phyloP scores from a whole-genome alignment of 2,329 filamentous ascomycete species.

The Hypoxylon sp. region DNA sequence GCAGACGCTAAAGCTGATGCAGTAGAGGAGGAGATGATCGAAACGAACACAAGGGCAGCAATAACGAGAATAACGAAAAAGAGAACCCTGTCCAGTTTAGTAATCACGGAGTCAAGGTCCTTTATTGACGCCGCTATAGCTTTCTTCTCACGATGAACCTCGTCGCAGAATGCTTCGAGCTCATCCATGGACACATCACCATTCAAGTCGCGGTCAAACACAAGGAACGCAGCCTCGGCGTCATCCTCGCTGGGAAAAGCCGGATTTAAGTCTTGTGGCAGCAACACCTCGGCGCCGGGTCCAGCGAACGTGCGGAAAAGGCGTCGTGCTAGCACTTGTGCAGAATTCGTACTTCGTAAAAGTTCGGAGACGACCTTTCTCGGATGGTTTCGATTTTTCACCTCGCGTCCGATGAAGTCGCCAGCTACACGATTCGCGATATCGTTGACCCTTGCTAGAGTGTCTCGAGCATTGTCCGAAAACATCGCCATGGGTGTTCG shows the following conservation, averaged over 20 bases:
- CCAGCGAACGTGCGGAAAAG: slow-evolving; percentile 87
- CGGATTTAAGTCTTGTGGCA: slow-evolving; percentile 79
- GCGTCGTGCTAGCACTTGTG: slow-evolving; percentile 86
- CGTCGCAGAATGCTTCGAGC: slow-evolving; percentile 90
- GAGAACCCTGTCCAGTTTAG: slow-evolving; percentile 89
- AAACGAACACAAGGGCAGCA: slow-evolving; percentile 86
- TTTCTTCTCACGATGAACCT: slow-evolving; percentile 94
- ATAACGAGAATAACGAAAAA: slow-evolving; percentile 87
- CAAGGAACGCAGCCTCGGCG: slow-evolving; percentile 86
- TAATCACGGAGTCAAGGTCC: slow-evolving; percentile 92
- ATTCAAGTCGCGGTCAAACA: slow-evolving; percentile 97
- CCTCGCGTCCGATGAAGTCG: slow-evolving; percentile 86
- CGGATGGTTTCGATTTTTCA: slow-evolving; percentile 76
- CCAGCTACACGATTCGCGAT: slow-evolving; percentile 83
- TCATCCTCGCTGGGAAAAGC: slow-evolving; percentile 88
- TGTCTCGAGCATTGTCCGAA: slow-evolving; percentile 79
- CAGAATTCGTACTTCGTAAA: slow-evolving; percentile 76
- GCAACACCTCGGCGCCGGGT: slow-evolving; percentile 80
- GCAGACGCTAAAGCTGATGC: slow-evolving; percentile 90
- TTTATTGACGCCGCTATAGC: slow-evolving; percentile 95
- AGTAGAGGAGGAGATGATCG: slow-evolving; percentile 89
- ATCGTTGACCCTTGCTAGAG: slow-evolving; percentile 83
- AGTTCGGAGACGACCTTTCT: slow-evolving; percentile 86
- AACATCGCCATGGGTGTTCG: slow-evolving; percentile 81
- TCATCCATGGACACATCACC: slow-evolving; percentile 97